Base-by-base conservation (phyloP, 495 filamentous ascomycete genomes). In the Hypoxylon lenormandii region DNA sequence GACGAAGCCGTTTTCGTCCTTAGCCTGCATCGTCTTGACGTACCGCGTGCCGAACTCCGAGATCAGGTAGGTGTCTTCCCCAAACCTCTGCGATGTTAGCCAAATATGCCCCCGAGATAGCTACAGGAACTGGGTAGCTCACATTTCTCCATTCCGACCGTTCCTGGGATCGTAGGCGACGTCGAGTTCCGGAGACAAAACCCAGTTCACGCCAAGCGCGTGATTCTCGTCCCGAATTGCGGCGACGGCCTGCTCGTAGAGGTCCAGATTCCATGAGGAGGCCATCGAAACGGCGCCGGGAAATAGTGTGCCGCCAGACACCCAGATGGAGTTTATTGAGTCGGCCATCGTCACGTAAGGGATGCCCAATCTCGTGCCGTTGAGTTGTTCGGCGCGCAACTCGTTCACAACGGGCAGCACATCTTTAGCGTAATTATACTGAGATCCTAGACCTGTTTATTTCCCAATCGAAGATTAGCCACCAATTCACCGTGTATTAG, bases 101-200 rank as follows among this genome's bases (percentile, higher is more conserved):
- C 12, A 48, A 23, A 37, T 19, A 3, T 26, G 13, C 2, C 2
- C 42, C 16, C 11, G 22, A 30, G 13, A 16, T 1, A 6, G 16
- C 4, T 47, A 3, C n/a, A 11, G 10, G 5, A 45, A 12, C 15
- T 8, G 23, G 3, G 3, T 26, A 45, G 19, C 62, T 47, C 16
- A 66, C 69, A 58, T 72, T 40, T 72, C 64, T 26, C 69, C 69
- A 7, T 70, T 66, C 11, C 69, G 37, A 1, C 69, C 69, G 36
- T 72, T 63, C 18, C 69, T 56, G 11, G 64, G 69, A 28, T 72
- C 69, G 13, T 61, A 50, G 1, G 56, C 55, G 10, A 69, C 5
- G 23, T 72, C 69, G 11, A 72, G 40, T 43, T 68, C 69, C 13
- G 65, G 65, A 0, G 48, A 54, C n/a, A 69, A 42, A 36, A 69